phyloP scores from a whole-genome alignment of 139 green algal species.

The Choricystis sp. region DNA sequence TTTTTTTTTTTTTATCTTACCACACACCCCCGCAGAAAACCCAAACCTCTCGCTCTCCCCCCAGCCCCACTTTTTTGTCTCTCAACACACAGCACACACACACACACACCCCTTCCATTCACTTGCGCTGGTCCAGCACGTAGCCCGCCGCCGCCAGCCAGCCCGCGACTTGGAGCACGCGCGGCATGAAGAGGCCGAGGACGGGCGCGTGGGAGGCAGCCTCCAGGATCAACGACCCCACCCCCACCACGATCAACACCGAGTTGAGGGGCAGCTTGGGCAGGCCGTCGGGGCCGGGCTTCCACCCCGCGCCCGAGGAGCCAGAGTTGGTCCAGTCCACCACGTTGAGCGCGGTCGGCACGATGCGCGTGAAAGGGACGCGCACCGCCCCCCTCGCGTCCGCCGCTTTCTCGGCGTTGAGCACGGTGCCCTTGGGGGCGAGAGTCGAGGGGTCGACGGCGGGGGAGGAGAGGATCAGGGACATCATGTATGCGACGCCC shows the following conservation, averaged over 20 bases:
- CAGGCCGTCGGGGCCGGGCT: slow-evolving; percentile 27
- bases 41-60: background rate
- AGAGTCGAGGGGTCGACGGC: slow-evolving; percentile 42
- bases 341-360: slow-evolving; percentile 36
- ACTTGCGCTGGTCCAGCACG: slow-evolving; percentile 36
- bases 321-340: slow-evolving; percentile 39
- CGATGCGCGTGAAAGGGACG: slow-evolving; percentile 46
- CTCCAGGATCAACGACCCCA: slow-evolving; percentile 46
- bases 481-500: slow-evolving; percentile 55
- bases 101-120: background rate
- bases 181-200: slow-evolving; percentile 40
- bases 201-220: slow-evolving; percentile 37
- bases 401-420: slow-evolving; percentile 41
- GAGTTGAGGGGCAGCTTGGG: slow-evolving; percentile 51
- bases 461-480: slow-evolving; percentile 32
- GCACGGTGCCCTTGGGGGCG: slow-evolving; percentile 43
- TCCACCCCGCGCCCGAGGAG: slow-evolving; percentile 37
- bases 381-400: slow-evolving; percentile 32
- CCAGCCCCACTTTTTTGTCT: background rate
- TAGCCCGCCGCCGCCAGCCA: slow-evolving; percentile 37
- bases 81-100: too few species aligned
- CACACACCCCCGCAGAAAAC: background rate
- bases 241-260: slow-evolving; percentile 45
- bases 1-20: background rate
- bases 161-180: slow-evolving; percentile 33